phyloP scores from a whole-genome alignment of 441 rosid genomes.

The Erodium texanum region DNA sequence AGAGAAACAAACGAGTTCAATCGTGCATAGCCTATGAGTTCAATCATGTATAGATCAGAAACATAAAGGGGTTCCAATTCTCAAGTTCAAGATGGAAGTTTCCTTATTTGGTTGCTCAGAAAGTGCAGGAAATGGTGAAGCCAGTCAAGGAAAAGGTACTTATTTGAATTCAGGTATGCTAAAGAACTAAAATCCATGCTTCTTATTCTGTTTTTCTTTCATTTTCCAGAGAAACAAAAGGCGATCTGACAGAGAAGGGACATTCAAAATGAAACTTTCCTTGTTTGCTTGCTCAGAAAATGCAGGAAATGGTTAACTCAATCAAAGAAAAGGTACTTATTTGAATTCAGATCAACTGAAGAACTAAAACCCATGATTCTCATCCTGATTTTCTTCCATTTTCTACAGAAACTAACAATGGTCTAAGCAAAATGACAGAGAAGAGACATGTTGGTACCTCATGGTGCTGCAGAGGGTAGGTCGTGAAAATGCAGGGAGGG shows the following conservation, averaged over 20 bases:
- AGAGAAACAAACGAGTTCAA: no score
- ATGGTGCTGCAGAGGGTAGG: conserved; percentile 44
- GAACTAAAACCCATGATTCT: not conserved
- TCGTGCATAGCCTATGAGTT: no score
- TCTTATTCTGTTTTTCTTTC: not conserved
- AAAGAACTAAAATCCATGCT: not conserved
- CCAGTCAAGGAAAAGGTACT: not conserved
- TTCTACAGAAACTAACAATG: not conserved
- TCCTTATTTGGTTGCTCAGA: not conserved
- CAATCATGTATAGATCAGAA: no score
- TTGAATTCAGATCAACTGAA: not conserved
- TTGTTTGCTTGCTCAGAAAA: not conserved
- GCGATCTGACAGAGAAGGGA: not conserved
- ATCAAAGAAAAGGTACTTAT: not conserved
- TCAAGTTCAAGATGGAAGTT: not conserved
- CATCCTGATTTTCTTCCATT: not conserved
- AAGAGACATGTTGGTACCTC: conserved; percentile 31
- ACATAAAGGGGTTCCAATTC: not conserved
- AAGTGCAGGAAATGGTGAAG: not conserved
- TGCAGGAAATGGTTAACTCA: not conserved
- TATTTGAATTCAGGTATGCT: not conserved
- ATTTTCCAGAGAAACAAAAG: not conserved
- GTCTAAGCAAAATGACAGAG: no score
- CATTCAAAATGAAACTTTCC: not conserved
- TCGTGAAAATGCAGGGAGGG: conserved; percentile 69